Evolutionary conservation across 345 rosid genomes (phyloP).

Genomic region (Ceriops zippeliana): DNA sequence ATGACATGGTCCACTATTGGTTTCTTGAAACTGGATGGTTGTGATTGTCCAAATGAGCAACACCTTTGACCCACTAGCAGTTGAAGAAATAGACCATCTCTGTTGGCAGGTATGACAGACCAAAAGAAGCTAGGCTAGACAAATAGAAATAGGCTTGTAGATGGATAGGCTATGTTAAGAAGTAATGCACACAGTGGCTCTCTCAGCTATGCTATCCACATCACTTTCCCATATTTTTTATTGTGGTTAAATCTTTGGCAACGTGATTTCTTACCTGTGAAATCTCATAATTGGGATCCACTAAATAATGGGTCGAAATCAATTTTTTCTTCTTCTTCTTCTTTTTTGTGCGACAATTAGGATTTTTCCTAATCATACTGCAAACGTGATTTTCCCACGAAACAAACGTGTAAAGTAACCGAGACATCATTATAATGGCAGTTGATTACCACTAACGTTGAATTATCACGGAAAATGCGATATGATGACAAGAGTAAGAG

Average conservation of each 20-base stretch:
- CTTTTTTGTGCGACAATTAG: constrained; percentile 46
- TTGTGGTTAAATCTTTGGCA: constrained; percentile 36
- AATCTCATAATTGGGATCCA: constrained; percentile 38
- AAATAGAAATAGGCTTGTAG: constrained; percentile 24
- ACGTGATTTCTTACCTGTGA: constrained; percentile 57
- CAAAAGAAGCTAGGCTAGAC: background rate
- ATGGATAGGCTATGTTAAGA: constrained; percentile 16
- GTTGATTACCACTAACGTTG: constrained; percentile 37
- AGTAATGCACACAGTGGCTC: constrained; percentile 19
- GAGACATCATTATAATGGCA: constrained; percentile 50
- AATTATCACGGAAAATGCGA: constrained; percentile 25
- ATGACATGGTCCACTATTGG: constrained; percentile 19
- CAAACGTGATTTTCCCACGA: constrained; percentile 44
- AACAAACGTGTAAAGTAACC: constrained; percentile 46
- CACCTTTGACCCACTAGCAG: constrained; percentile 48
- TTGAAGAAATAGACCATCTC: constrained; percentile 44
- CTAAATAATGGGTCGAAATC: constrained; percentile 45
- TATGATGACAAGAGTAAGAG: constrained; percentile 15
- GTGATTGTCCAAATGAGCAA: constrained; percentile 31
- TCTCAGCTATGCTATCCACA: constrained; percentile 54
- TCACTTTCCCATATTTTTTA: constrained; percentile 31
- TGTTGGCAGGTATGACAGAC: constrained; percentile 5
- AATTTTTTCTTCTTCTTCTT: constrained; percentile 4
- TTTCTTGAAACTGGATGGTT: constrained; percentile 24
- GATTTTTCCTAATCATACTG: constrained; percentile 43